phyloP scores from a whole-genome alignment of 2,329 filamentous ascomycete species.

The Phyllosticta citriasiana region DNA sequence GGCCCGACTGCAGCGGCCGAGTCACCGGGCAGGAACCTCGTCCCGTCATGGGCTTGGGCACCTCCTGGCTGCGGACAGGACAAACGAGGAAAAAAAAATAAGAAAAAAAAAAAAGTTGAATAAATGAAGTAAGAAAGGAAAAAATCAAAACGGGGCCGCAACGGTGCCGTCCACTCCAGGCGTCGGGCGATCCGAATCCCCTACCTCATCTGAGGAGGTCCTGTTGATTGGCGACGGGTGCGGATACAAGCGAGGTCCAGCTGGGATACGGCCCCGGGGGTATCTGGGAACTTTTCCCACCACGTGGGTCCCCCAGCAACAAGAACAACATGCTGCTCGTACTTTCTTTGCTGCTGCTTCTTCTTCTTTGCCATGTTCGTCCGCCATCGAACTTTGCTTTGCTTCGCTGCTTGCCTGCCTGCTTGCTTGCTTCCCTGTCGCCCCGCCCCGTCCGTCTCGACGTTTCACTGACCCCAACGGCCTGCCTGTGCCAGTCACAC shows the following conservation, averaged over 20 bases:
- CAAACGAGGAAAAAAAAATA: neutral
- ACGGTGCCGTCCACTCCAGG: neutral
- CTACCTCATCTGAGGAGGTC: too few species aligned
- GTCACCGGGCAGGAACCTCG: too few species aligned
- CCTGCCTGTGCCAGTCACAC: conserved; percentile 5
- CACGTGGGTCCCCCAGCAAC: neutral
- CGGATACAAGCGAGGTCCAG: neutral
- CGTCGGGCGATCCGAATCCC: neutral
- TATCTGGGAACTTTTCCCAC: neutral
- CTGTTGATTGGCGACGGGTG: neutral
- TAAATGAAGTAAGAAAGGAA: neutral
- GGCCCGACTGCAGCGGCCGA: neutral
- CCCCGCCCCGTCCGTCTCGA: neutral
- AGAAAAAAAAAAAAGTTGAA: neutral
- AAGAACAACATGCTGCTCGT: neutral
- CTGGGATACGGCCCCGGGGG: neutral
- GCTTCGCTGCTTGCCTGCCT: neutral
- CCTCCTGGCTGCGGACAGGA: too few species aligned
- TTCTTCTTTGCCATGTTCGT: neutral
- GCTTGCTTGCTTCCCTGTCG: neutral
- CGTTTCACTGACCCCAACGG: conserved; percentile 8
- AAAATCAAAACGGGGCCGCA: neutral
- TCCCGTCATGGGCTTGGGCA: too few species aligned
- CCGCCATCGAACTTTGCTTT: neutral
- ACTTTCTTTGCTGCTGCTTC: neutral